These are phyloP conservation scores for Lactifluus hygrophoroides DNA, from an alignment of 768 basidiomycete species.

Conservation along the genomic window DNA sequence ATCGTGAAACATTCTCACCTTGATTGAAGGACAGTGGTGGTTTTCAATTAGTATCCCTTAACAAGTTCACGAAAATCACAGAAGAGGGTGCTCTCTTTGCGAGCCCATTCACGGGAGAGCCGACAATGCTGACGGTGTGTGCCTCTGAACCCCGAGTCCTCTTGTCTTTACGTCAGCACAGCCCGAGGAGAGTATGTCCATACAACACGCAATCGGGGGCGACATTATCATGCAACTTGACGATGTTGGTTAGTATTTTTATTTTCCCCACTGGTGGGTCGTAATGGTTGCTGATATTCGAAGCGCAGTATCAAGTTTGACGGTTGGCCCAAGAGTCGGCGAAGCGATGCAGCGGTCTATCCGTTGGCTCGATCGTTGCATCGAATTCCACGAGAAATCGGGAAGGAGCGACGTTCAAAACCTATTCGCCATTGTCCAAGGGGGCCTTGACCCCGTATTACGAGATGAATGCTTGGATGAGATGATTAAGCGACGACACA, in stretches of 20 bases:
- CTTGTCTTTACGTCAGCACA: conserved; percentile 24
- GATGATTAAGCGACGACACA: conserved; percentile 67
- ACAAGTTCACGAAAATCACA: conserved; percentile 77
- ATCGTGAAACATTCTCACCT: background rate
- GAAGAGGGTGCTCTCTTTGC: conserved; percentile 84
- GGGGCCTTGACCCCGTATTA: conserved; percentile 64
- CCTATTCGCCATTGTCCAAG: conserved; percentile 88
- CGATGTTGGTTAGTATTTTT: conserved; percentile 61
- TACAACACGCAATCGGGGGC: conserved; percentile 84
- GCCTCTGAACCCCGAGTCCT: background rate
- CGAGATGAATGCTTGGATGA: conserved; percentile 71
- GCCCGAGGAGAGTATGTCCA: conserved; percentile 88
- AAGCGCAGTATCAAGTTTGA: conserved; percentile 72
- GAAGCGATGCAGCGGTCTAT: conserved; percentile 87
- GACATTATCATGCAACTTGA: conserved; percentile 96
- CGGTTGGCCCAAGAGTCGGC: conserved; percentile 68
- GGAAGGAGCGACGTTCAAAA: conserved; percentile 65
- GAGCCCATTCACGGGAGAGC: conserved; percentile 80
- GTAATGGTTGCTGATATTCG: conserved; percentile 5
- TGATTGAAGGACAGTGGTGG: conserved; percentile 71
- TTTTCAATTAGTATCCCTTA: conserved; percentile 79
- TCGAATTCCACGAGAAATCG: conserved; percentile 59
- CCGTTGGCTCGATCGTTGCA: conserved; percentile 87
- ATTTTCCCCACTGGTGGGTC: background rate
- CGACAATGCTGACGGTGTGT: conserved; percentile 75